These are phyloP conservation scores for Fusarium drepaniforme DNA, from an alignment of 2,329 filamentous ascomycete species.

Conservation along the genomic window DNA sequence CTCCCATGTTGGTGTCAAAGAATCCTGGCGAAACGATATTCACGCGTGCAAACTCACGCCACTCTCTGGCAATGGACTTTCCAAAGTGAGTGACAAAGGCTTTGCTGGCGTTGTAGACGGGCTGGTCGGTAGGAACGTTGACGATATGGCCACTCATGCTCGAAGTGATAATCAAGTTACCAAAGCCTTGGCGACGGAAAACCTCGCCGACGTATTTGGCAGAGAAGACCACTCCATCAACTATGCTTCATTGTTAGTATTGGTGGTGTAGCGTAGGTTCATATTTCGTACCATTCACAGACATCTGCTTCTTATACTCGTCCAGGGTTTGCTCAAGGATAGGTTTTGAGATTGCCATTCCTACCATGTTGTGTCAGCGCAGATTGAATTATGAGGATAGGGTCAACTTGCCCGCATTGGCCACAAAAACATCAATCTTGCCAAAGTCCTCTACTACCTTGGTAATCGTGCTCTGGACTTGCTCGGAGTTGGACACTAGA, in stretches of 20 bases:
- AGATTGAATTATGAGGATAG: too few relatives aligned
- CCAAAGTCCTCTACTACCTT: conserved; percentile 32
- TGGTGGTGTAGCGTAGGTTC: fast-evolving
- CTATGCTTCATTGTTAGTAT: conserved; percentile 40
- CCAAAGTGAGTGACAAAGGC: conserved; percentile 66
- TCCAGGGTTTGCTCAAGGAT: conserved; percentile 65
- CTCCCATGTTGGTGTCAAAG: conserved; percentile 65
- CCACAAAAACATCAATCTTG: conserved; percentile 34
- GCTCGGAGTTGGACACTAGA: conserved; percentile 54
- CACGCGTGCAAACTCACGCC: conserved; percentile 66
- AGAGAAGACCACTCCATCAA: conserved; percentile 60
- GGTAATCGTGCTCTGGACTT: conserved; percentile 24
- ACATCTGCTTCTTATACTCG: conserved; percentile 63
- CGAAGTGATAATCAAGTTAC: conserved; percentile 63
- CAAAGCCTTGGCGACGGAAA: conserved; percentile 56
- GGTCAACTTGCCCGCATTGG: conserved; percentile 44
- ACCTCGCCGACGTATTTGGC: conserved; percentile 57
- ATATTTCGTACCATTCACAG: conserved; percentile 60
- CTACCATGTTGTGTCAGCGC: neutral
- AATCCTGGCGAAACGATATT: conserved; percentile 62
- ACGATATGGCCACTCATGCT: conserved; percentile 62
- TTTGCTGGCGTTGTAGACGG: conserved; percentile 67
- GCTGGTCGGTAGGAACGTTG: conserved; percentile 63
- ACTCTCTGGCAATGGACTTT: conserved; percentile 65
- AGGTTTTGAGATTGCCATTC: conserved; percentile 59